Conservation (phyloP, 192 early-diverging fungal species). For the Backusella liffmaniae region DNA sequence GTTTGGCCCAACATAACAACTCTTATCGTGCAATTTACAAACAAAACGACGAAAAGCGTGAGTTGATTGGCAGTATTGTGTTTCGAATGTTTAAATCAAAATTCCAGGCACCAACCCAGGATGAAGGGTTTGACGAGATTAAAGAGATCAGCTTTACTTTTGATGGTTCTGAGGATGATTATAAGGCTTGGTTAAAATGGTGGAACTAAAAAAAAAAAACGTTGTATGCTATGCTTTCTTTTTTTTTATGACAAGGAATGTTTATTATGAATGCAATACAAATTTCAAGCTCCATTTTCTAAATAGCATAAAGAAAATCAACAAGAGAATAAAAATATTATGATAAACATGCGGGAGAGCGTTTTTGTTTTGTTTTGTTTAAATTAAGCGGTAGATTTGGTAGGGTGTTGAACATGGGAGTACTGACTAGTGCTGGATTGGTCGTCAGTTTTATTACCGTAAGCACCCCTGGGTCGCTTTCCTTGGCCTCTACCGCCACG, state of each 20-base stretch:
- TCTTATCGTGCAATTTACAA: slow-evolving; percentile 54
- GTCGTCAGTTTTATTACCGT: not conserved
- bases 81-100: slow-evolving; percentile 47
- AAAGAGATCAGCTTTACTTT: slow-evolving; percentile 57
- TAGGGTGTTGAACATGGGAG: not conserved
- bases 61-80: slow-evolving; percentile 52
- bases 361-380: not conserved
- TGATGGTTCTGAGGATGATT: slow-evolving; percentile 47
- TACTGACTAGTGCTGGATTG: not conserved
- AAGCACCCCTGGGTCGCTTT: not conserved
- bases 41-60: not conserved
- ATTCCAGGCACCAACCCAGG: slow-evolving; percentile 43
- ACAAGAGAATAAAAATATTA: not conserved
- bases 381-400: not conserved
- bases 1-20: slow-evolving; percentile 80
- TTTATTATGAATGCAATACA: not conserved
- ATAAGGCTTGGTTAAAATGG: slow-evolving; percentile 53
- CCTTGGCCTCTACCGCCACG: not conserved
- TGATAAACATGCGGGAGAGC: not conserved
- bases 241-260: no score
- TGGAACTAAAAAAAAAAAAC: slow-evolving; percentile 29
- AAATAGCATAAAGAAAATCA: not conserved
- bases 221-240: no score
- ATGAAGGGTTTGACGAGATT: slow-evolving; percentile 64
- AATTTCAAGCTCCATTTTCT: not conserved